A percentile compares a stretch with the other conserved stretches of the same genome.
These are phyloP conservation scores for Mrakia gelida DNA, from an alignment of 768 basidiomycete species.

Conservation along the genomic window DNA sequence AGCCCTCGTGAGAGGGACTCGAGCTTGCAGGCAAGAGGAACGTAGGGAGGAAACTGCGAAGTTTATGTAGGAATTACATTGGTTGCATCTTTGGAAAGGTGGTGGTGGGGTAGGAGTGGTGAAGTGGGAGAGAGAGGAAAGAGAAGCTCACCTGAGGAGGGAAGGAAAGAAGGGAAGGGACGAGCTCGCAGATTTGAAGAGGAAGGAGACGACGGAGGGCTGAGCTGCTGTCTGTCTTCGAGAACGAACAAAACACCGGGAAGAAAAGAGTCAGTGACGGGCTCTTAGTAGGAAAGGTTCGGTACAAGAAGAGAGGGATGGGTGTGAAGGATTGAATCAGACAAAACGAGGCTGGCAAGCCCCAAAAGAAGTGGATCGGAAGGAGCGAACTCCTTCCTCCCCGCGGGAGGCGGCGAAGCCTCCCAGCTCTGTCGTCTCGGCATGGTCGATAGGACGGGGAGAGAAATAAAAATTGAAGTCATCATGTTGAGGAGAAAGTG, in stretches of 20 bases:
- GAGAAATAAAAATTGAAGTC: slow-evolving; percentile 35
- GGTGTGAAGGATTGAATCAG: slow-evolving; percentile 26
- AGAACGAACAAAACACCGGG: background rate
- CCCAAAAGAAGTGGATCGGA: slow-evolving; percentile 25
- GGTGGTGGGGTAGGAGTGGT: slow-evolving; percentile 10
- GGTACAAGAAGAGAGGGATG: background rate
- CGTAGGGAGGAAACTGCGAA: slow-evolving; percentile 33
- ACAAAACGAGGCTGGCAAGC: slow-evolving; percentile 35
- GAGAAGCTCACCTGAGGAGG: background rate
- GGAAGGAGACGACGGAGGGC: background rate
- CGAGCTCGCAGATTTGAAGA: background rate
- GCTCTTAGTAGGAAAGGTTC: no score
- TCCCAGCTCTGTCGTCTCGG: slow-evolving; percentile 34
- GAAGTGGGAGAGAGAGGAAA: background rate
- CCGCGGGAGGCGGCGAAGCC: slow-evolving; percentile 32
- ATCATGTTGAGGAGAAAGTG: slow-evolving; percentile 13
- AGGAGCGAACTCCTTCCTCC: background rate
- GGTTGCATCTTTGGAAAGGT: background rate
- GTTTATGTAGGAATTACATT: slow-evolving; percentile 21
- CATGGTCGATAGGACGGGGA: slow-evolving; percentile 36
- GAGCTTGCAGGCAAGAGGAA: slow-evolving; percentile 26
- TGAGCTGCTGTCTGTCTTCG: background rate
- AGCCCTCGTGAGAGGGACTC: slow-evolving; percentile 13
- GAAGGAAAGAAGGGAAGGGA: no score
- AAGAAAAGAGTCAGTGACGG: background rate